Percentiles rank a stretch among this genome's conserved stretches.
Evolutionary conservation across 345 rosid species (phyloP).

Genomic region (Eucalyptus curtisii): DNA sequence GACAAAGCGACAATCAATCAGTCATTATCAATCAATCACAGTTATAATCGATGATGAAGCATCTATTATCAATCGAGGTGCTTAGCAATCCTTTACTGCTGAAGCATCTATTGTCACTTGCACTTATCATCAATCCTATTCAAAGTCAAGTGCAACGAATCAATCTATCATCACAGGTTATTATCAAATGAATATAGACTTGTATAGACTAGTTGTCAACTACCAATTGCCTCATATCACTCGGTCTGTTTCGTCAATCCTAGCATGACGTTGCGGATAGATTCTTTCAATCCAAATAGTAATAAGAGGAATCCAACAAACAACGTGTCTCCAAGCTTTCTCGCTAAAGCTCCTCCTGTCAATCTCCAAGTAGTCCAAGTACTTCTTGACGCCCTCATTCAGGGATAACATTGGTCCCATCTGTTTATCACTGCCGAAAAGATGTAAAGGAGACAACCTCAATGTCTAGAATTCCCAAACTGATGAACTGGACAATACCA

Average conservation of each 20-base stretch:
- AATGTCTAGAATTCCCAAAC: background rate
- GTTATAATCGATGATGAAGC: background rate
- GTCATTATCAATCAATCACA: too few relatives aligned
- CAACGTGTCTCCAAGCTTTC: background rate
- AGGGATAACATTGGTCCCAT: background rate
- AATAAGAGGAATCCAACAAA: too few relatives aligned
- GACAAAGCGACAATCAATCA: fast-evolving
- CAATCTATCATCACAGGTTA: background rate
- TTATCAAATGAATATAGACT: background rate
- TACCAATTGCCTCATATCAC: background rate
- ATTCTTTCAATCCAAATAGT: too few relatives aligned
- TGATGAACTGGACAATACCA: fast-evolving
- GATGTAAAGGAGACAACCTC: background rate
- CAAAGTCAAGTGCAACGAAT: fast-evolving
- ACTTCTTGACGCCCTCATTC: background rate
- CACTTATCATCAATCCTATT: background rate
- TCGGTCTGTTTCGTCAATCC: fast-evolving
- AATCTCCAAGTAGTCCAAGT: background rate
- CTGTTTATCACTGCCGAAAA: background rate
- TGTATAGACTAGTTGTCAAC: background rate
- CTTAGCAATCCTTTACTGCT: fast-evolving
- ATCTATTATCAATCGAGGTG: background rate
- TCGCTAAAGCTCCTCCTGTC: background rate
- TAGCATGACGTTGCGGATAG: background rate
- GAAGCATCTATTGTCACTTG: background rate